Conservation (phyloP, 805 yeast species). For the Jamesozyma piceae region DNA sequence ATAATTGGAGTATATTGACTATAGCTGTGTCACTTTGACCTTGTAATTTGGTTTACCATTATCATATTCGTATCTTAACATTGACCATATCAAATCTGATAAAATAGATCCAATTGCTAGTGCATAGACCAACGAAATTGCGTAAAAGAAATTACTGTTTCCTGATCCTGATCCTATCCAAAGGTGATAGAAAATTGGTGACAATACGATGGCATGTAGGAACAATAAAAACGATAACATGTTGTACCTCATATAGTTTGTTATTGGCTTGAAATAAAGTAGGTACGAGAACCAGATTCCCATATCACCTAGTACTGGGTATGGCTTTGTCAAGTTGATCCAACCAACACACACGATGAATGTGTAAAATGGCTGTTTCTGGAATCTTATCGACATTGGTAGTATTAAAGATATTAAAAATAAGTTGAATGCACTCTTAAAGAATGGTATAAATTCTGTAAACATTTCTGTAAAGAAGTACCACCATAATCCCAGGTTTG, state of each 20-base stretch:
- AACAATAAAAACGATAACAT: conserved; percentile 45
- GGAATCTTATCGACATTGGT: conserved; percentile 67
- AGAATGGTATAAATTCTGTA: conserved; percentile 77
- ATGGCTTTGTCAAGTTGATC: conserved; percentile 63
- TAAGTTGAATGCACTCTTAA: conserved; percentile 72
- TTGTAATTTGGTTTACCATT: conserved; percentile 30
- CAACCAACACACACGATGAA: conserved; percentile 40
- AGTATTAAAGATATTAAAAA: conserved; percentile 55
- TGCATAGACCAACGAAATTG: conserved; percentile 76
- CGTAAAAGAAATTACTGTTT: conserved; percentile 91
- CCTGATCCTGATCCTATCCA: conserved; percentile 96
- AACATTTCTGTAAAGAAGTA: conserved; percentile 93
- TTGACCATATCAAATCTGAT: conserved; percentile 77
- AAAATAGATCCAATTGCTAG: conserved; percentile 58
- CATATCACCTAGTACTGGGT: conserved; percentile 76
- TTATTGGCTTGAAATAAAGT: conserved; percentile 38
- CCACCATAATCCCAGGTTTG: conserved; percentile 98
- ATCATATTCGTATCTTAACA: conserved; percentile 58
- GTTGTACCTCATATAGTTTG: conserved; percentile 39
- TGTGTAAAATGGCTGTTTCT: conserved; percentile 50
- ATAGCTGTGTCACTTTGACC: conserved; percentile 45
- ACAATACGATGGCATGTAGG: conserved; percentile 50
- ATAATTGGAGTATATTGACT: background rate
- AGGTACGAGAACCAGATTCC: conserved; percentile 45
- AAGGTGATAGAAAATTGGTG: conserved; percentile 84